phyloP scores from a whole-genome alignment of 371 early-diverging fungal species.

The Conidiobolus incongruus region DNA sequence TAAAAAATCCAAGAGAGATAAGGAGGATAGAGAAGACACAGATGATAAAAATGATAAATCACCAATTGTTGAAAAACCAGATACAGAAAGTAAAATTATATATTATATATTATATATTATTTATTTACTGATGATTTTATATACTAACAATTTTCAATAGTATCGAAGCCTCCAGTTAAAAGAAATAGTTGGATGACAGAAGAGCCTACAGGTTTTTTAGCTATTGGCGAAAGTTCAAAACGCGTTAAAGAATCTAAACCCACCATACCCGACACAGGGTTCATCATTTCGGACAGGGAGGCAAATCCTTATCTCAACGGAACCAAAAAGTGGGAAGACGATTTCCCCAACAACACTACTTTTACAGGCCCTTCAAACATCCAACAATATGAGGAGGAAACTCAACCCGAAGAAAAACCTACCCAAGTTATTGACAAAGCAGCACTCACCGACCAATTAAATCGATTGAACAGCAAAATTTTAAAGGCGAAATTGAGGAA shows the following conservation, averaged over 20 bases:
- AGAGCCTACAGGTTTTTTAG: no score
- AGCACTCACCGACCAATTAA: neutral
- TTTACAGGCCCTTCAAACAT: neutral
- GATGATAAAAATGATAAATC: neutral
- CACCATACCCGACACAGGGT: neutral
- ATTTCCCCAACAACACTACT: neutral
- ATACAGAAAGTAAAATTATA: no score
- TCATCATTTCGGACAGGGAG: neutral
- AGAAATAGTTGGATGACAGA: no score
- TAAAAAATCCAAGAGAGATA: neutral
- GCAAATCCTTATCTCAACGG: neutral
- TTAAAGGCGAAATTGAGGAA: no score
- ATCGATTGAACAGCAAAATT: neutral
- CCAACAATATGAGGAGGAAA: neutral
- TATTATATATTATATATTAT: no score
- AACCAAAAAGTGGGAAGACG: neutral
- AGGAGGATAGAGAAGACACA: neutral
- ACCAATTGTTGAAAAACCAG: no score
- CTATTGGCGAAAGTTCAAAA: no score
- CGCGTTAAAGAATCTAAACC: neutral
- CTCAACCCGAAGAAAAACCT: neutral
- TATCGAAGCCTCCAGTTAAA: no score
- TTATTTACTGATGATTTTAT: no score
- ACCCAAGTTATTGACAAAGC: neutral
- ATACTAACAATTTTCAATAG: no score